phyloP scores from a whole-genome alignment of 768 basidiomycete species.

The Inosperma sp. region DNA sequence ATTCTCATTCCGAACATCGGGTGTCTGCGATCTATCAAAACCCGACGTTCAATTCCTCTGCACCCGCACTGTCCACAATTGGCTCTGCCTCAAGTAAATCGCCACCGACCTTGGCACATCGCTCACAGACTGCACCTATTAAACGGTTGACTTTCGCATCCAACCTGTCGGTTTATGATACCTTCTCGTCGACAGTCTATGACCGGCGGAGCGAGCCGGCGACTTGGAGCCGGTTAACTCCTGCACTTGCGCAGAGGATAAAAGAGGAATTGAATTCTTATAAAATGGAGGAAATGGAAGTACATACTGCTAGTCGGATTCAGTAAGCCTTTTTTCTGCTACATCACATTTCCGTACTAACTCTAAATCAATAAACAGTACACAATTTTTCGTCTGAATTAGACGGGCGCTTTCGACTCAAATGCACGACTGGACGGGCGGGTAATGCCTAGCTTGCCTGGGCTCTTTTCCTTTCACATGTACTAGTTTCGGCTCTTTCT shows the following conservation, averaged over 20 bases:
- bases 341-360: constrained; percentile 62
- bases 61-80: constrained; percentile 73
- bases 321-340: constrained; percentile 57
- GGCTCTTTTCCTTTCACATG: background rate
- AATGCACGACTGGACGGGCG: constrained; percentile 1
- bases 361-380: constrained; percentile 45
- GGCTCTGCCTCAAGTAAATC: constrained; percentile 26
- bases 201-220: constrained; percentile 94
- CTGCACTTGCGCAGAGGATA: constrained; percentile 90
- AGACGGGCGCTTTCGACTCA: background rate
- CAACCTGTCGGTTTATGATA: constrained; percentile 93
- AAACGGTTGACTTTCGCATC: constrained; percentile 86
- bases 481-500: background rate
- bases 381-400: constrained; percentile 1
- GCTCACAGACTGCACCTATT: constrained; percentile 63
- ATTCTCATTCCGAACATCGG: constrained; percentile 43
- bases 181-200: constrained; percentile 88
- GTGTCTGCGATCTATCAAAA: constrained; percentile 64
- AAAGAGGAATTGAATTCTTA: constrained; percentile 98
- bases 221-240: constrained; percentile 95
- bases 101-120: constrained; percentile 56
- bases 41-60: constrained; percentile 82
- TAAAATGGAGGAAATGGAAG: constrained; percentile 99
- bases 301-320: constrained; percentile 87
- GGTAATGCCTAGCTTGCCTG: background rate